These are phyloP conservation scores for Fusarium sp. DNA, from an alignment of 2,329 filamentous ascomycete species.

Conservation along the genomic window DNA sequence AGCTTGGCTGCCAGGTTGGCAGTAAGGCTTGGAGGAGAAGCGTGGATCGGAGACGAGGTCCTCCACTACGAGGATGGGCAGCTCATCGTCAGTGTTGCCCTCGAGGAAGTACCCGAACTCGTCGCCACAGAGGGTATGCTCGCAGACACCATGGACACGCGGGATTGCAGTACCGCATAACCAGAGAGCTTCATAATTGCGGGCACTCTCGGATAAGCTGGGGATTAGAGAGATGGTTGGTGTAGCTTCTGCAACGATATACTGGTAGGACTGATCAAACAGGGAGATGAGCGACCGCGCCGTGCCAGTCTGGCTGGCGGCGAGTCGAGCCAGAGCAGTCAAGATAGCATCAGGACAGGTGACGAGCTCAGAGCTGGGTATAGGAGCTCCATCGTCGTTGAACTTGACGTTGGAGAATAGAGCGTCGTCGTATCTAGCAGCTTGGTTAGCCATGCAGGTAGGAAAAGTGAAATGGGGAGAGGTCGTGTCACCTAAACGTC, in stretches of 20 bases:
- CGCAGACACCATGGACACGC: slow-evolving; percentile 45
- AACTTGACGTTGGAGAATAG: slow-evolving; percentile 27
- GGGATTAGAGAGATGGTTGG: slow-evolving; percentile 52
- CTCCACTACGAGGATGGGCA: slow-evolving; percentile 50
- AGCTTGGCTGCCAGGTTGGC: slow-evolving; percentile 34
- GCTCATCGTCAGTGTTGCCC: not conserved
- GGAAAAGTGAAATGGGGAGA: not conserved
- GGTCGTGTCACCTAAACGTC: slow-evolving; percentile 44
- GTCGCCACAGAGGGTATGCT: slow-evolving; percentile 39
- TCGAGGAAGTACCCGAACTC: slow-evolving; percentile 1
- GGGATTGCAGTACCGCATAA: slow-evolving; percentile 50
- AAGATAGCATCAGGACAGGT: slow-evolving; percentile 53
- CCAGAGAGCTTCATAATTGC: slow-evolving; percentile 31
- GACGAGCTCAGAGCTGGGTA: slow-evolving; percentile 42
- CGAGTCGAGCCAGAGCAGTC: slow-evolving; percentile 63
- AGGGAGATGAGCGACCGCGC: slow-evolving; percentile 61
- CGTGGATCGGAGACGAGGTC: slow-evolving; percentile 50
- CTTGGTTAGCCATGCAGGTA: not conserved
- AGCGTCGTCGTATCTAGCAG: slow-evolving; percentile 22
- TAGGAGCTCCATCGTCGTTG: slow-evolving; percentile 40
- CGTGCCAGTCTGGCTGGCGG: slow-evolving; percentile 55
- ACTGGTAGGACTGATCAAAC: slow-evolving; percentile 61
- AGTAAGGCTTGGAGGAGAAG: slow-evolving; percentile 44
- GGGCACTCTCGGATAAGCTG: slow-evolving; percentile 15
- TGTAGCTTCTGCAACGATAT: slow-evolving; percentile 65